These are phyloP conservation scores for Phytopythium mirpurense DNA, from an alignment of 352 stramenopile species.

Conservation along the genomic window DNA sequence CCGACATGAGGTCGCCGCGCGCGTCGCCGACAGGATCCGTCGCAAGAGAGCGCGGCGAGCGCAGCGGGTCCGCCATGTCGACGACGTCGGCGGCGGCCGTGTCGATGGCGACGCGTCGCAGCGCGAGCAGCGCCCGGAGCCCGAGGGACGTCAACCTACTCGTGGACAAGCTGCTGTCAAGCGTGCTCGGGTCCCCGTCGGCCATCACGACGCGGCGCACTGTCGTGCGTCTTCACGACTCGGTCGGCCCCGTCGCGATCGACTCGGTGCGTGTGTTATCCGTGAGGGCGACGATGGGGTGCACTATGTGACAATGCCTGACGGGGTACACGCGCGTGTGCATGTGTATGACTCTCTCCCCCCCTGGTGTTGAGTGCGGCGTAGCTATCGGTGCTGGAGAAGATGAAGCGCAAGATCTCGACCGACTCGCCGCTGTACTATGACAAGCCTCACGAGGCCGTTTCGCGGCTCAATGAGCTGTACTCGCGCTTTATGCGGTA, in stretches of 20 bases:
- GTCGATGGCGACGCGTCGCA: slow-evolving; percentile 24
- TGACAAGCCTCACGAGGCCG: slow-evolving; percentile 33
- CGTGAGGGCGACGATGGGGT: not conserved
- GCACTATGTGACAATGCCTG: no score
- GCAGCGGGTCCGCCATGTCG: slow-evolving; percentile 6
- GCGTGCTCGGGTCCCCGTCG: slow-evolving; percentile 49
- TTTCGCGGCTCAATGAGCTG: slow-evolving; percentile 57
- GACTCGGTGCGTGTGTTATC: slow-evolving; percentile 26
- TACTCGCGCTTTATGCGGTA: slow-evolving; percentile 79
- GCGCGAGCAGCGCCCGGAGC: slow-evolving; percentile 15
- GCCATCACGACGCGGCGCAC: slow-evolving; percentile 50
- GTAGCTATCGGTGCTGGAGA: slow-evolving; percentile 65
- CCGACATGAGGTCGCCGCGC: not conserved
- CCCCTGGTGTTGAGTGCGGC: not conserved
- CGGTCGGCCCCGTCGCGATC: slow-evolving; percentile 14
- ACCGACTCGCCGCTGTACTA: slow-evolving; percentile 37
- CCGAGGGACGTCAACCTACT: slow-evolving; percentile 46
- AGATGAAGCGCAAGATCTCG: slow-evolving; percentile 71
- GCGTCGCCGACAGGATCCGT: slow-evolving; percentile 9
- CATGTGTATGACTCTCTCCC: no score
- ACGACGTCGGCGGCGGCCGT: slow-evolving; percentile 22
- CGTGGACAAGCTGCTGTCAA: slow-evolving; percentile 45
- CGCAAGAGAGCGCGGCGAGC: slow-evolving; percentile 2
- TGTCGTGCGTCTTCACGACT: slow-evolving; percentile 51
- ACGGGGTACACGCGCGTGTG: no score